A percentile compares a stretch with the other conserved stretches of the same genome.
Evolutionary conservation across 495 filamentous ascomycete species (phyloP).

Genomic region (Penicillium bovifimosum): DNA sequence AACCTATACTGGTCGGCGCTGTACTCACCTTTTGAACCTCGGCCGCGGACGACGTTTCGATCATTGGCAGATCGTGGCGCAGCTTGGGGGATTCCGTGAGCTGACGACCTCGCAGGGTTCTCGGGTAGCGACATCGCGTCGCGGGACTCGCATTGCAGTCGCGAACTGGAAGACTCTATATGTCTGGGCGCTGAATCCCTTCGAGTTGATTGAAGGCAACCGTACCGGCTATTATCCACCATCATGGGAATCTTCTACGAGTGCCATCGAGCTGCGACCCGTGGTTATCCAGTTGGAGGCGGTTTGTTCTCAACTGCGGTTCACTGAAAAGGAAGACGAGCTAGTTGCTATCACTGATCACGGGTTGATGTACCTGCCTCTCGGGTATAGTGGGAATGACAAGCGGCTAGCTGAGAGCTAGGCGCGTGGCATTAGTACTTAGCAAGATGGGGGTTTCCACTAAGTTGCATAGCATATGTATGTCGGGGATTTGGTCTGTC

Average conservation of each 20-base stretch:
- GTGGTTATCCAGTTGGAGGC: conserved; percentile 32
- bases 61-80: conserved; percentile 35
- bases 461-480: too few relatives aligned
- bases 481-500: too few relatives aligned
- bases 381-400: conserved; percentile 19
- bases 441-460: too few relatives aligned
- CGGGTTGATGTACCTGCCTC: conserved; percentile 38
- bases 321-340: conserved; percentile 35
- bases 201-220: conserved; percentile 26
- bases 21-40: conserved; percentile 37
- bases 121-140: conserved; percentile 35
- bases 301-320: conserved; percentile 37
- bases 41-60: conserved; percentile 36
- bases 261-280: conserved; percentile 29
- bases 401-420: not conserved
- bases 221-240: conserved; percentile 27
- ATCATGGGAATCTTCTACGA: conserved; percentile 18
- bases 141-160: conserved; percentile 38
- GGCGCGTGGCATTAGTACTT: not conserved
- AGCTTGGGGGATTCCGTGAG: conserved; percentile 38
- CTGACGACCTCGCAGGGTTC: conserved; percentile 36
- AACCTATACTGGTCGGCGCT: conserved; percentile 18
- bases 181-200: conserved; percentile 42
- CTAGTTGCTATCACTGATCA: conserved; percentile 44
- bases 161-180: conserved; percentile 43